Evolutionary conservation across 1,139 yeast species (phyloP).

Genomic region (Suhomyces guaymorum): DNA sequence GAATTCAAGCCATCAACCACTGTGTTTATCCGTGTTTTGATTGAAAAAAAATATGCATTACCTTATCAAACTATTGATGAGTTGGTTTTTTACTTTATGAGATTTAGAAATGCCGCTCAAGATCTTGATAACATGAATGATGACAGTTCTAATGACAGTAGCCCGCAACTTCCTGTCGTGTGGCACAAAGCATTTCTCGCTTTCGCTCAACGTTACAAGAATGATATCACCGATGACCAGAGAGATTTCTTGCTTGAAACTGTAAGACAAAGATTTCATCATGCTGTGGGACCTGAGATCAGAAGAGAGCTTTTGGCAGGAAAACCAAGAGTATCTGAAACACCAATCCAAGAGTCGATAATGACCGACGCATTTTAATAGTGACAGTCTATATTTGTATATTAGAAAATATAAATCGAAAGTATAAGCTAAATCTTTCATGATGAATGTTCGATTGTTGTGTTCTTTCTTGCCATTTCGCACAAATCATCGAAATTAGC

Average conservation of each 20-base stretch:
- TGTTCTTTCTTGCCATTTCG: conserved; percentile 44
- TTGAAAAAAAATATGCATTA: conserved; percentile 93
- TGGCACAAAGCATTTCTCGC: conserved; percentile 97
- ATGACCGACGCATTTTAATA: conserved; percentile 44
- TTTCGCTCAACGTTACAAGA: conserved; percentile 93
- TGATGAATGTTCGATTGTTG: conserved; percentile 17
- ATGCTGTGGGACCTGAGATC: conserved; percentile 88
- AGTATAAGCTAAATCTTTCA: neutral
- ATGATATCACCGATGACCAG: conserved; percentile 96
- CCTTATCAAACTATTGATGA: conserved; percentile 97
- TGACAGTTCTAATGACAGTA: conserved; percentile 36
- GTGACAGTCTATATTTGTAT: too few species aligned
- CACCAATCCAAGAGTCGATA: conserved; percentile 30
- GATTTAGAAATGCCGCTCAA: conserved; percentile 64
- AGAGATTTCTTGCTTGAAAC: conserved; percentile 91
- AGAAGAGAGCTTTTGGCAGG: conserved; percentile 93
- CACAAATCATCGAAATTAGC: conserved; percentile 44
- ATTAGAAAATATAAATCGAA: neutral
- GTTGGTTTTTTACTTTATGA: conserved; percentile 91
- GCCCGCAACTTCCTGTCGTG: conserved; percentile 80
- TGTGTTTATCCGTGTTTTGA: conserved; percentile 80
- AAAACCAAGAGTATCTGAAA: conserved; percentile 39
- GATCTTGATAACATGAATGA: conserved; percentile 30
- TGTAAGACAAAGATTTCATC: conserved; percentile 85
- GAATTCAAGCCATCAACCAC: conserved; percentile 89